Conservation (phyloP, 1,139 yeast species). For the Pneumocystis wakefieldiae region DNA sequence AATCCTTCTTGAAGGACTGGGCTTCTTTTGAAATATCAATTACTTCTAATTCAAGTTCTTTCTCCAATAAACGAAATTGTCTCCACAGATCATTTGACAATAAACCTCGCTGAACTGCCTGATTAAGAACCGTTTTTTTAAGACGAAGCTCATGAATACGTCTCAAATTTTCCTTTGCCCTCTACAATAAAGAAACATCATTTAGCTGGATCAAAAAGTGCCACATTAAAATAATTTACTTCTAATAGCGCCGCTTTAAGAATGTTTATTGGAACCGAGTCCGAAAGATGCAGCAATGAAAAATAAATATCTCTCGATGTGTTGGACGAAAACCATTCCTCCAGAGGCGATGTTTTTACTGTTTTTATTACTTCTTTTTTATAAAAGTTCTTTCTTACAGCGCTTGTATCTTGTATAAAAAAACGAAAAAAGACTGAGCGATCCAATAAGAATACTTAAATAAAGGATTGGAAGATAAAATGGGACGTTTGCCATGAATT, state of each 20-base stretch:
- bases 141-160: constrained; percentile 59
- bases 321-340: constrained; percentile 58
- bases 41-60: constrained; percentile 66
- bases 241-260: background rate
- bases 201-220: background rate
- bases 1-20: constrained; percentile 55
- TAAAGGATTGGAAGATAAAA: constrained; percentile 70
- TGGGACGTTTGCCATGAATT: background rate
- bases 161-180: constrained; percentile 61
- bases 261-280: background rate
- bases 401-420: constrained; percentile 27
- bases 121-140: constrained; percentile 48
- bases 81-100: constrained; percentile 81
- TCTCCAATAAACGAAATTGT: constrained; percentile 62
- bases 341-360: constrained; percentile 39
- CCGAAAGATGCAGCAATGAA: constrained; percentile 26
- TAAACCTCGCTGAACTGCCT: constrained; percentile 71
- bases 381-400: background rate
- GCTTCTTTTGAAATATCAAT: constrained; percentile 68
- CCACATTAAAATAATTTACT: background rate
- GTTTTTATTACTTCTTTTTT: constrained; percentile 11
- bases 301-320: constrained; percentile 49
- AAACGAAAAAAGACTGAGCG: constrained; percentile 61
- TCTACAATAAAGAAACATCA: constrained; percentile 48
- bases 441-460: constrained; percentile 51